Conservation (phyloP, 2,329 filamentous ascomycete species). For the Mycosphaerella arachidis region DNA sequence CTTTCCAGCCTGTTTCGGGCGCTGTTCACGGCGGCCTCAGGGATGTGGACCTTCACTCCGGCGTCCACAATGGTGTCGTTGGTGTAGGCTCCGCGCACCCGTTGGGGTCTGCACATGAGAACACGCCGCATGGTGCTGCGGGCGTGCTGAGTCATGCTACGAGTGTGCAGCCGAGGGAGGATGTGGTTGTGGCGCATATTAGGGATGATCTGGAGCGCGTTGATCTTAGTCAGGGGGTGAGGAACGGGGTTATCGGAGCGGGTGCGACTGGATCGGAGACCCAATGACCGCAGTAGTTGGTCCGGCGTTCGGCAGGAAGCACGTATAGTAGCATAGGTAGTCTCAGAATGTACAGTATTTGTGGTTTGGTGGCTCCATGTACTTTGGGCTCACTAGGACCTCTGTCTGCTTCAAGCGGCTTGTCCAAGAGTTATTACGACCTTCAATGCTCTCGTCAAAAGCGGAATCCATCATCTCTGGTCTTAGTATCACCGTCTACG, state of each 20-base stretch:
- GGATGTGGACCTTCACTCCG: not conserved
- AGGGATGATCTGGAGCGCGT: not conserved
- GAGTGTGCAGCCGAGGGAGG: not conserved
- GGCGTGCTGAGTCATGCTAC: not conserved
- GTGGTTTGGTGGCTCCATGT: not conserved
- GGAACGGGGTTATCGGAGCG: slow-evolving; percentile 1
- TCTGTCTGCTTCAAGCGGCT: not conserved
- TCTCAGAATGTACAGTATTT: not conserved
- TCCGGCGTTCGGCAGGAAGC: not conserved
- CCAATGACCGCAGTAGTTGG: not conserved
- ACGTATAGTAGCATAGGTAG: not conserved
- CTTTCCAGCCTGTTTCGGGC: not conserved
- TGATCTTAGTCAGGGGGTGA: not conserved
- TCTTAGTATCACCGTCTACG: too few species aligned
- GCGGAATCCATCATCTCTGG: too few species aligned
- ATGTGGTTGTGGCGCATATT: not conserved
- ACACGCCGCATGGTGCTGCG: not conserved
- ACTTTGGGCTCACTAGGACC: not conserved
- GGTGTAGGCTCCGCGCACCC: not conserved
- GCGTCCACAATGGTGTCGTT: not conserved
- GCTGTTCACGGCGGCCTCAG: not conserved
- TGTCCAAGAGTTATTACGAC: too few species aligned
- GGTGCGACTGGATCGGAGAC: not conserved
- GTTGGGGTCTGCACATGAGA: not conserved
- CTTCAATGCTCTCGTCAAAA: too few species aligned